Percentiles rank a stretch among this genome's conserved stretches.
Conservation (phyloP, 768 basidiomycete species). For the Trametes gibbosa region DNA sequence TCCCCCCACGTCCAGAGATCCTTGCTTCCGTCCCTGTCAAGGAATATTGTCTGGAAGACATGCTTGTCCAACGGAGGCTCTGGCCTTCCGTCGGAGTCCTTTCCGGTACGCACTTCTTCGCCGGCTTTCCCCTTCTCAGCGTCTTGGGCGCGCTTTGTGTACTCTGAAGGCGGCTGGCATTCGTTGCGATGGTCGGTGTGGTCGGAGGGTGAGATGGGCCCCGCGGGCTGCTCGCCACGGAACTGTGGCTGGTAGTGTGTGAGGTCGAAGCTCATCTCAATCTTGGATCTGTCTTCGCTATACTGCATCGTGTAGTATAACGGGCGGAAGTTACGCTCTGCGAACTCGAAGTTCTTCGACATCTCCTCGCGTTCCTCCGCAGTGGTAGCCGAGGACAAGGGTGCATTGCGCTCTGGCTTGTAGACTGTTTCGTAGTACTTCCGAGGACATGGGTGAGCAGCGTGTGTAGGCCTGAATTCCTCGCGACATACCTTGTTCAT, state of each 20-base stretch:
- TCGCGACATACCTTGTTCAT: constrained; percentile 41
- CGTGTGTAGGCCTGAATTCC: no score
- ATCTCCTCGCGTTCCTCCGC: constrained; percentile 29
- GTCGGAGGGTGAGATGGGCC: constrained; percentile 20
- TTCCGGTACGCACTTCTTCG: constrained; percentile 16
- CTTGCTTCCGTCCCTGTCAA: constrained; percentile 40
- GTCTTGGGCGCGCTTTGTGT: constrained; percentile 11
- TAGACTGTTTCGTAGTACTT: constrained; percentile 43
- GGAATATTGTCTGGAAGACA: constrained; percentile 52
- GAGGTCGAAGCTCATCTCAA: constrained; percentile 53
- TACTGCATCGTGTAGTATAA: constrained; percentile 48
- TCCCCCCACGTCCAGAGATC: constrained; percentile 42
- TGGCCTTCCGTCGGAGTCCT: constrained; percentile 18
- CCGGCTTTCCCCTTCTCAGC: constrained; percentile 9
- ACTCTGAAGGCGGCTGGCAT: constrained; percentile 9
- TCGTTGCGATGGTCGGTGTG: constrained; percentile 23
- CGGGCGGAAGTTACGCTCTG: constrained; percentile 39
- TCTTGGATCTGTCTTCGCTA: constrained; percentile 40
- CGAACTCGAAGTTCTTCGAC: constrained; percentile 34
- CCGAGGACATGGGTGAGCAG: not conserved
- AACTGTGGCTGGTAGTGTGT: constrained; percentile 49
- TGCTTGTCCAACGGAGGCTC: constrained; percentile 38
- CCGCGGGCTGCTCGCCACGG: constrained; percentile 29
- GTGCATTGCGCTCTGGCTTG: constrained; percentile 31
- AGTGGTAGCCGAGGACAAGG: constrained; percentile 16